Evolutionary conservation across 2,329 filamentous ascomycete species (phyloP).

Genomic region (Cryphonectria parasitica): DNA sequence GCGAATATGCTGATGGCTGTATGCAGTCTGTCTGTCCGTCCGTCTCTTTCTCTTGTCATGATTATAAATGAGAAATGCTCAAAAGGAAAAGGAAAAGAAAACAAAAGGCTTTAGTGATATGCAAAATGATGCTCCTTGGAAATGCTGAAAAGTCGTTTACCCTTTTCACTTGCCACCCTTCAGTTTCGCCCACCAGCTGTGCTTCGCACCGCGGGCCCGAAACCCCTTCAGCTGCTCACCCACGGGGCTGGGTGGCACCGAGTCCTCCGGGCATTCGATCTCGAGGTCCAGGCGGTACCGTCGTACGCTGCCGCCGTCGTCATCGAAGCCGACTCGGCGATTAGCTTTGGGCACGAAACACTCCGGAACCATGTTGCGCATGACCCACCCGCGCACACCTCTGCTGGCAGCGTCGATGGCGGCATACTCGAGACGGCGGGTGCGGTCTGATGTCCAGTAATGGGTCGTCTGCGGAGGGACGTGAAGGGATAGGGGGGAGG

Average conservation of each 20-base stretch:
- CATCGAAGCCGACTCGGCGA: conserved; percentile 60
- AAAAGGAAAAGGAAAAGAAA: too few species aligned
- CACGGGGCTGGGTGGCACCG: conserved; percentile 28
- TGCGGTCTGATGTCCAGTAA: conserved; percentile 69
- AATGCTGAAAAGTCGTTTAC: not conserved
- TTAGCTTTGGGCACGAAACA: conserved; percentile 59
- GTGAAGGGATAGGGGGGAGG: conserved; percentile 39
- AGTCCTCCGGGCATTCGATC: conserved; percentile 37
- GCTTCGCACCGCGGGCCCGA: conserved; percentile 14
- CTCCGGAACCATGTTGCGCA: conserved; percentile 61
- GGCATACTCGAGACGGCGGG: conserved; percentile 66
- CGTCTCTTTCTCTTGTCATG: not conserved
- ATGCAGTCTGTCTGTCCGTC: not conserved
- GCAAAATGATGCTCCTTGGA: not conserved
- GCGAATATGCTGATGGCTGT: conserved; percentile 14
- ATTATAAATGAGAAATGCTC: not conserved
- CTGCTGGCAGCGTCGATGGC: conserved; percentile 66
- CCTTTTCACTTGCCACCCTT: conserved; percentile 14
- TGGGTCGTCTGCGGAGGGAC: conserved; percentile 62
- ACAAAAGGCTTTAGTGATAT: not conserved
- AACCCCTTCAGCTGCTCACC: conserved; percentile 27
- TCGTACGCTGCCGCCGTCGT: conserved; percentile 66
- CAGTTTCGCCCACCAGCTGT: conserved; percentile 24
- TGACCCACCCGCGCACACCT: conserved; percentile 64
- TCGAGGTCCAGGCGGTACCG: conserved; percentile 63